Evolutionary conservation across 2,329 filamentous ascomycete genomes (phyloP).

Genomic region (Penicillium griseofulvum): DNA sequence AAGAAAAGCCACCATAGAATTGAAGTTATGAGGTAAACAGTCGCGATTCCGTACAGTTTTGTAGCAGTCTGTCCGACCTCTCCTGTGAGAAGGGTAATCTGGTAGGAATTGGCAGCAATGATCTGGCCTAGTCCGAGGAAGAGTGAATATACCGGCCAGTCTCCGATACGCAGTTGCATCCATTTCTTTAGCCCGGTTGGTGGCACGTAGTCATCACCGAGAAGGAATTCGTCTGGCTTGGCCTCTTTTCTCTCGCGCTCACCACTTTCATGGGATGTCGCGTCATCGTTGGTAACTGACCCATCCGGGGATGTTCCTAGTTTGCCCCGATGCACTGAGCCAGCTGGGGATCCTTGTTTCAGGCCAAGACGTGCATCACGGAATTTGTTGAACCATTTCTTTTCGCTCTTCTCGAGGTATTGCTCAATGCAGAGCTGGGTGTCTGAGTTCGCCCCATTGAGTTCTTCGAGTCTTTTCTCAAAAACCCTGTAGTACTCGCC

Average conservation of each 20-base stretch:
- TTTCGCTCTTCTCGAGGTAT: slow-evolving; percentile 63
- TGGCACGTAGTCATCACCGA: slow-evolving; percentile 56
- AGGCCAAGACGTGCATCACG: slow-evolving; percentile 59
- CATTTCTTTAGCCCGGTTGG: slow-evolving; percentile 56
- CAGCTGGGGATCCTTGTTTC: slow-evolving; percentile 40
- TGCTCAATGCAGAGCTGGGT: slow-evolving; percentile 63
- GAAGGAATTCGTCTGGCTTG: slow-evolving; percentile 54
- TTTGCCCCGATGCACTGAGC: slow-evolving; percentile 34
- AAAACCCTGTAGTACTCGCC: slow-evolving; percentile 61
- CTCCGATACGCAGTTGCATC: slow-evolving; percentile 58
- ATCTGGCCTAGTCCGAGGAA: slow-evolving; percentile 62
- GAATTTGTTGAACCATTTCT: slow-evolving; percentile 63
- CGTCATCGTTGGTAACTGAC: slow-evolving; percentile 43
- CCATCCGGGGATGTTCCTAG: slow-evolving; percentile 36
- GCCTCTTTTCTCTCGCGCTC: slow-evolving; percentile 33
- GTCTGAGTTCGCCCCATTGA: slow-evolving; percentile 59
- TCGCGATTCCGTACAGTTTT: slow-evolving; percentile 61
- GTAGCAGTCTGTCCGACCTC: slow-evolving; percentile 58
- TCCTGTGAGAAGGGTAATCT: slow-evolving; percentile 65
- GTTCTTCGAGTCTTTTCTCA: slow-evolving; percentile 54
- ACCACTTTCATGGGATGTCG: slow-evolving; percentile 33
- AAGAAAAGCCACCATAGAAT: slow-evolving; percentile 64
- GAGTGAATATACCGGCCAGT: slow-evolving; percentile 64
- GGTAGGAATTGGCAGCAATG: slow-evolving; percentile 65
- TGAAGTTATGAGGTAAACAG: slow-evolving; percentile 58